Base-by-base conservation (phyloP, 306 rosid genomes). In the Pterocarpus santalinus region DNA sequence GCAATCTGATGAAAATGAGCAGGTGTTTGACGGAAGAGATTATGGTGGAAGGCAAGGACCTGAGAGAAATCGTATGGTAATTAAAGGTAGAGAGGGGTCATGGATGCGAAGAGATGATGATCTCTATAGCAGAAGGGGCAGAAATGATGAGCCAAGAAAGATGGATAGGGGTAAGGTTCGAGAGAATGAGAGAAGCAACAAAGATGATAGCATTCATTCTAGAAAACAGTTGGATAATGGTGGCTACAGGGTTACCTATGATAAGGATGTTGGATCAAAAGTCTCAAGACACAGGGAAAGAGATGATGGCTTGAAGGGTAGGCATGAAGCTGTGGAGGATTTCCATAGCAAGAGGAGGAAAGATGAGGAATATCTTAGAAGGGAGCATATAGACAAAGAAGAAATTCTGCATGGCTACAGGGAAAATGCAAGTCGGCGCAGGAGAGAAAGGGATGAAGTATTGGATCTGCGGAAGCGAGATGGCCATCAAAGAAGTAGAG, bases 191-290 rank as follows among this genome's bases (percentile, higher is more conserved):
- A 89, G 92, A 85, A 82, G 74, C 2, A 92, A 92, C 83, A 95
- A 87, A 90, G 97, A 88, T 43, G 98, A 88, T 65, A 77, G 79
- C 76, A 69, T 85, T 70, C 87, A 82, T 82, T 81, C 89, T 43
- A 88, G 90, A 78, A 92, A 91, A 82, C 92, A 86, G 72, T 83
- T 92, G 65, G 98, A 92, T 84, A 93, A 96, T 87, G 99, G 98
- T 66, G 87, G 82, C 88, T 92, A 90, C 81, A 89, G 94, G 87
- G 89, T 70, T 80, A 87, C 87, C 14, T 88, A 89, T 88, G 97
- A 93, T 33, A 95, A 91, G 91, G 94, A 92, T 83, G 86, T 83
- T 80, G 94, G 86, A 72, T 80, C 91, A 75, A 89, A 96, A 69
- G 90, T 89, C 77, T 84, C 93, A 62, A 90, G 93, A 73, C 92